Percentiles rank a stretch among this genome's conserved stretches.
phyloP scores from a whole-genome alignment of 331 rosid genomes.

The Stylosanthes scabra region DNA sequence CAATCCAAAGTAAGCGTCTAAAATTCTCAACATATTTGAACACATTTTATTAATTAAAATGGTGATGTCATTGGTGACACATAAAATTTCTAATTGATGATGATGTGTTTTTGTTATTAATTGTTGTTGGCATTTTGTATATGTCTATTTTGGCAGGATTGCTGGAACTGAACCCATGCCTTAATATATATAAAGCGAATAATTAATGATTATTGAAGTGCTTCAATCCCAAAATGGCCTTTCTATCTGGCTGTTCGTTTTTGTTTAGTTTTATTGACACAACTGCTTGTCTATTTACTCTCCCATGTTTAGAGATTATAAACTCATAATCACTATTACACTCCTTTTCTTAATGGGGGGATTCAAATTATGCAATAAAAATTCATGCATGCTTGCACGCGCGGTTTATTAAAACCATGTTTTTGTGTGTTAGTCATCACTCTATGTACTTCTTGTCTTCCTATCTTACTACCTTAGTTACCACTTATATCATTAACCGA shows the following conservation, averaged over 20 bases:
- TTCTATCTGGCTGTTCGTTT: conserved; percentile 48
- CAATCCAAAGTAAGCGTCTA: too few species aligned
- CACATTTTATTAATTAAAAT: neutral
- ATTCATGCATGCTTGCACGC: conserved; percentile 82
- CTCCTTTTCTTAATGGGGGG: conserved; percentile 51
- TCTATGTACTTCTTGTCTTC: conserved; percentile 26
- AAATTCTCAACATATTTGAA: neutral
- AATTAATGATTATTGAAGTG: conserved; percentile 19
- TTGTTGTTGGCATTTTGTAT: conserved; percentile 26
- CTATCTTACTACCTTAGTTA: neutral
- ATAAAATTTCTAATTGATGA: neutral
- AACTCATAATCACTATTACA: conserved; percentile 57
- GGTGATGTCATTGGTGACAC: neutral
- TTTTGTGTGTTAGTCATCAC: conserved; percentile 59
- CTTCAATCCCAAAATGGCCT: conserved; percentile 77
- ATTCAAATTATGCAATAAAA: conserved; percentile 46
- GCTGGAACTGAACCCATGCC: conserved; percentile 68
- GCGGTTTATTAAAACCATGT: conserved; percentile 60
- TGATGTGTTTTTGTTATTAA: conserved; percentile 16
- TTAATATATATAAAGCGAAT: conserved; percentile 31
- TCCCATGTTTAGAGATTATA: conserved; percentile 59
- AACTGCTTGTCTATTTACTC: conserved; percentile 54
- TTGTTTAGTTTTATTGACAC: conserved; percentile 49
- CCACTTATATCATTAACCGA: neutral
- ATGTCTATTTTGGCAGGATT: conserved; percentile 50